Percentiles rank a stretch among this genome's conserved stretches.
Conservation (phyloP, 2,329 filamentous ascomycete genomes). For the Cladophialophora carrionii region DNA sequence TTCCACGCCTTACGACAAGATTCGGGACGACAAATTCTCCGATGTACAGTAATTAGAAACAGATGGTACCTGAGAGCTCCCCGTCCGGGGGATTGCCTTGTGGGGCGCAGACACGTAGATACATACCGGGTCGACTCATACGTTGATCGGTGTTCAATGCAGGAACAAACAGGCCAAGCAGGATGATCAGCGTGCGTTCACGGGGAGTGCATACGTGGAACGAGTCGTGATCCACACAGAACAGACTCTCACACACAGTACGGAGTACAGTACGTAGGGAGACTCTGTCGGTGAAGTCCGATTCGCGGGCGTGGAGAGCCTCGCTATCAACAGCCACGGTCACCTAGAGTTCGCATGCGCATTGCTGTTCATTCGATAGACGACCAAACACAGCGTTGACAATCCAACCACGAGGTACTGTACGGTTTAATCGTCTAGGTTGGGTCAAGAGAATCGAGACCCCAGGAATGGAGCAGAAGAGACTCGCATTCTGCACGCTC, state of each 20-base stretch:
- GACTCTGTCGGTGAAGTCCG: not conserved
- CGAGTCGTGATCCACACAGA: not conserved
- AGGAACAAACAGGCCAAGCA: not conserved
- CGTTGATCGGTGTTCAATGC: not conserved
- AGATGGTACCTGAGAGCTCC: conserved; percentile 1
- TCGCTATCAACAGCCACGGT: not conserved
- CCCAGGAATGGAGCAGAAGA: conserved; percentile 10
- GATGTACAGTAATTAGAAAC: not conserved
- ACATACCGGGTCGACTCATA: not conserved
- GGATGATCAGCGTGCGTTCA: not conserved
- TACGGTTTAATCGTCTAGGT: not conserved
- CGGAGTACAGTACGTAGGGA: no score
- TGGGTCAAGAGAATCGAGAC: not conserved
- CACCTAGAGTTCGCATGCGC: not conserved
- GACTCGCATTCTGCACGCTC: conserved; percentile 67
- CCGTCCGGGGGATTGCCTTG: not conserved
- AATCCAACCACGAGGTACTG: not conserved
- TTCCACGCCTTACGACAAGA: conserved; percentile 19
- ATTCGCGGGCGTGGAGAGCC: not conserved
- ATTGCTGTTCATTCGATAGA: not conserved
- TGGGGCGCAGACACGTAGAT: not conserved
- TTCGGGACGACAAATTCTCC: conserved; percentile 2
- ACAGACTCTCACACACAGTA: no score
- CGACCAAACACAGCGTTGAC: not conserved
- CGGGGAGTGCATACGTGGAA: no score